Evolutionary conservation across 2,329 filamentous ascomycete species (phyloP).

Genomic region (Phialophora tarda): DNA sequence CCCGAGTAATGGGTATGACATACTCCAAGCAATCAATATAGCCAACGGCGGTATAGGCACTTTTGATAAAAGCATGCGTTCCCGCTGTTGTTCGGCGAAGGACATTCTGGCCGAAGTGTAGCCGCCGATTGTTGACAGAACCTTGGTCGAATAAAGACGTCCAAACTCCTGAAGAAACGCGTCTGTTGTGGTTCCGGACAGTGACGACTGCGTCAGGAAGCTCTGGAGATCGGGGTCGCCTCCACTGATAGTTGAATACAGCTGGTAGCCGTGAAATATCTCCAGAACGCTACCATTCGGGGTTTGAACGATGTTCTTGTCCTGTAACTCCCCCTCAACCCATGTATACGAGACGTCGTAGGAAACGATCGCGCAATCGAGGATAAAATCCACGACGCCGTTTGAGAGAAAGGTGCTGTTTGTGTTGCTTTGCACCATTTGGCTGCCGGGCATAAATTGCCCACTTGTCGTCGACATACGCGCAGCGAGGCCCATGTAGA

Average conservation of each 20-base stretch:
- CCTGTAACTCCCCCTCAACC: conserved; percentile 14
- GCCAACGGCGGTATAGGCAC: conserved; percentile 23
- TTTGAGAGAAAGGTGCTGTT: conserved; percentile 10
- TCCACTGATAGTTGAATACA: conserved; percentile 18
- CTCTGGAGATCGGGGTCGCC: conserved; percentile 22
- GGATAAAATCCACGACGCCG: conserved; percentile 24
- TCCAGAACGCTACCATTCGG: conserved; percentile 30
- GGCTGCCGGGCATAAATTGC: conserved; percentile 14
- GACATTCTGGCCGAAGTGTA: conserved; percentile 19
- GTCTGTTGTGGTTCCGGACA: conserved; percentile 22
- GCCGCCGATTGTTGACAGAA: conserved; percentile 25
- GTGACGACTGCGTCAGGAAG: conserved; percentile 16
- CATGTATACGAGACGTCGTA: conserved; percentile 32
- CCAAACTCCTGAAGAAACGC: conserved; percentile 24
- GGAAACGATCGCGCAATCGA: conserved; percentile 25
- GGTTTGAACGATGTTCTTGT: conserved; percentile 12
- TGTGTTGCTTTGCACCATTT: conserved; percentile 18
- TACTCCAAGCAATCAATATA: conserved; percentile 22
- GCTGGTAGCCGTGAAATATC: conserved; percentile 24
- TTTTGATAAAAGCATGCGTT: conserved; percentile 26
- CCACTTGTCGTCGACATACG: conserved; percentile 7
- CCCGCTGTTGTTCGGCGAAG: conserved; percentile 20
- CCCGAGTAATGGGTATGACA: conserved; percentile 27
- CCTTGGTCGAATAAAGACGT: conserved; percentile 22
- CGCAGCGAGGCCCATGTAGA: conserved; percentile 28